Evolutionary conservation across 106 monocot genomes (phyloP), one percentile per base, ranked within the genome.

Genomic region (Agapanthus africanus): DNA sequence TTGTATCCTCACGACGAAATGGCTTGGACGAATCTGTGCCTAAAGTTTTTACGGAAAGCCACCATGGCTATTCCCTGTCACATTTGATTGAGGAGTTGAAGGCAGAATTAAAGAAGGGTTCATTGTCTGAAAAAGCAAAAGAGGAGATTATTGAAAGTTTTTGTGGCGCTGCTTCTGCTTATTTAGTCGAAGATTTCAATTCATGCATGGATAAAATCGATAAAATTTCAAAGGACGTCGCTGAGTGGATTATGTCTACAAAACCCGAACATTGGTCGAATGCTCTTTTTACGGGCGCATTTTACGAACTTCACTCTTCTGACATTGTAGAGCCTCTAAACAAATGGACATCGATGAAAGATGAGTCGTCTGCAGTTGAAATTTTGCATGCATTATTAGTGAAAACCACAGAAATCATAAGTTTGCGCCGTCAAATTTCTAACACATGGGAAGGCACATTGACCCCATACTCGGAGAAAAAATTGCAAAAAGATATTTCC

Each of bases 181-280:
- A 79, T 70, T 83, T 71, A 67, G 72, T 68, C 4, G 89, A 86
- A 30, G 93, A 93, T 59, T 93, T 90, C 69, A 78, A 90, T 54
- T 71, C 74, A 64, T 77, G 67, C 42, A 61, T 93, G 7, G 90
- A 86, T 19, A 81, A 46, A 59, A 90, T 93, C 41, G 90, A 78
- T 66, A 62, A 46, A 39, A 73, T 84, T 28, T 93, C 93, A 4
- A 74, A 83, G 42, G 86, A 90, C 16, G 70, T 84, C 38, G 83
- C 86, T 30, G 81, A 79, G 6, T 93, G 93, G 93, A 73, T 93
- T 27, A 60, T 84, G 63, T 77, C 75, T 3, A 82, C 67, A 22
- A 81, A 90, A 39, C 93, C 93, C 7, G 93, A 90, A 11, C 32
- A 69, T 18, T 93, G 93, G 93, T 83, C 93, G 15, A 84, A 89